Conservation (phyloP, 805 yeast genomes). For the Pichia nakasei region DNA sequence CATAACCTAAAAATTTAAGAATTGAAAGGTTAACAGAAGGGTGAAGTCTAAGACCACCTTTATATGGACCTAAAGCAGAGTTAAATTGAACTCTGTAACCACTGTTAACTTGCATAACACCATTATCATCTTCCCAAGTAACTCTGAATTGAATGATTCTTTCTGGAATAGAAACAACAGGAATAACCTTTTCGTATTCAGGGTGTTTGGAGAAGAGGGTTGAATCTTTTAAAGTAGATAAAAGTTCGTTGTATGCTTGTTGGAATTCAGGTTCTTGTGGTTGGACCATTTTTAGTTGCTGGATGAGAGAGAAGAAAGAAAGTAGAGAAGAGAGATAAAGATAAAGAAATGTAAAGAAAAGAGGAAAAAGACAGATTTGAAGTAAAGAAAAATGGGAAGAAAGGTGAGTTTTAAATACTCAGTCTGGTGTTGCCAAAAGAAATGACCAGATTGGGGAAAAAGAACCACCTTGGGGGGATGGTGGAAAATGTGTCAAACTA, state of each 20-base stretch:
- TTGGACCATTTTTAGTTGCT: conserved; percentile 46
- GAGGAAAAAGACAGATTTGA: not conserved
- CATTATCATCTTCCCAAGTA: conserved; percentile 94
- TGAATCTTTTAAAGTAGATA: conserved; percentile 82
- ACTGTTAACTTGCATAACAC: conserved; percentile 85
- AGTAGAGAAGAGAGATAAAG: not conserved
- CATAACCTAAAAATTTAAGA: conserved; percentile 93
- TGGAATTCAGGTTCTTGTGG: conserved; percentile 97
- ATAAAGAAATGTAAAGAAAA: not conserved
- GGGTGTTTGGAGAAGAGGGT: conserved; percentile 85
- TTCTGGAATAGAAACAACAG: conserved; percentile 91
- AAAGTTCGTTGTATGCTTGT: conserved; percentile 95
- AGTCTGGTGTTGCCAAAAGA: too few relatives aligned
- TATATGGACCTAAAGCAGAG: conserved; percentile 98
- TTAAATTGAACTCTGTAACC: conserved; percentile 98
- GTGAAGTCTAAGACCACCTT: conserved; percentile 98
- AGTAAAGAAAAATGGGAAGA: not conserved
- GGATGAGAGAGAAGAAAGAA: not conserved
- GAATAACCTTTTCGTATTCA: conserved; percentile 77
- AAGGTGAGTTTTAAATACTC: too few relatives aligned
- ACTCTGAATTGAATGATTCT: conserved; percentile 96
- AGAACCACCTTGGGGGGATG: not conserved
- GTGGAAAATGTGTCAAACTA: not conserved
- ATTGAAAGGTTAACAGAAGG: conserved; percentile 93
- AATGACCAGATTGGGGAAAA: not conserved